phyloP scores from a whole-genome alignment of 2,329 filamentous ascomycete species.

The Botryotinia calthae region DNA sequence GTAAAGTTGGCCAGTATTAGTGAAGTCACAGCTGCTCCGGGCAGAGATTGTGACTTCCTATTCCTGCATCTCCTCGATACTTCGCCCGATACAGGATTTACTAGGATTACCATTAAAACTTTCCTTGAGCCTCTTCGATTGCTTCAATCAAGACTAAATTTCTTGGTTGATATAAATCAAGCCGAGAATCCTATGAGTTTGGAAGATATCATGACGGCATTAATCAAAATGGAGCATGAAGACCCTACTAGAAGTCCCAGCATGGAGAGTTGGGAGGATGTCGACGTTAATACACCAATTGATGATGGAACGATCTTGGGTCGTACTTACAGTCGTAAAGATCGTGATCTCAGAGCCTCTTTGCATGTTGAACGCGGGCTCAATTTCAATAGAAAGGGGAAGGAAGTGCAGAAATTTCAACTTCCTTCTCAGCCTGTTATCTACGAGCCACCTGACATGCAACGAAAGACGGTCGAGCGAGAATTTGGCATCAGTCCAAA shows the following conservation, averaged over 20 bases:
- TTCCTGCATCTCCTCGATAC: conserved; percentile 66
- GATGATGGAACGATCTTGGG: conserved; percentile 54
- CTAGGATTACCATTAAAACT: conserved; percentile 78
- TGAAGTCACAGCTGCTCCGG: conserved; percentile 86
- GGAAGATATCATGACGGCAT: conserved; percentile 65
- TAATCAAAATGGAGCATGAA: conserved; percentile 71
- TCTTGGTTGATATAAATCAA: conserved; percentile 76
- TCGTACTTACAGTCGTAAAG: conserved; percentile 40
- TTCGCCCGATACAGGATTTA: conserved; percentile 30
- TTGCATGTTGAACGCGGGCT: conserved; percentile 63
- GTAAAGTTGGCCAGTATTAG: conserved; percentile 72
- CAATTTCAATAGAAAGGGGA: conserved; percentile 43
- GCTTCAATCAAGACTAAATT: conserved; percentile 79
- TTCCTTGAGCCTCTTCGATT: conserved; percentile 86
- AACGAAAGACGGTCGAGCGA: conserved; percentile 70
- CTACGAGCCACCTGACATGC: conserved; percentile 82
- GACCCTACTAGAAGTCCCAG: conserved; percentile 64
- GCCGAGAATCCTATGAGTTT: conserved; percentile 67
- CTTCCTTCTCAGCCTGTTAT: conserved; percentile 76
- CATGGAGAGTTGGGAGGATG: conserved; percentile 88
- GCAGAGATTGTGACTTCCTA: conserved; percentile 88
- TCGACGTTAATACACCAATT: conserved; percentile 57
- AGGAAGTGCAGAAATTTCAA: conserved; percentile 62
- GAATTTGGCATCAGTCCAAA: conserved; percentile 91
- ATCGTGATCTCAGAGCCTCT: conserved; percentile 53